Evolutionary conservation across 257 asterid species (phyloP).

Genomic region (Anisodus tanguticus): DNA sequence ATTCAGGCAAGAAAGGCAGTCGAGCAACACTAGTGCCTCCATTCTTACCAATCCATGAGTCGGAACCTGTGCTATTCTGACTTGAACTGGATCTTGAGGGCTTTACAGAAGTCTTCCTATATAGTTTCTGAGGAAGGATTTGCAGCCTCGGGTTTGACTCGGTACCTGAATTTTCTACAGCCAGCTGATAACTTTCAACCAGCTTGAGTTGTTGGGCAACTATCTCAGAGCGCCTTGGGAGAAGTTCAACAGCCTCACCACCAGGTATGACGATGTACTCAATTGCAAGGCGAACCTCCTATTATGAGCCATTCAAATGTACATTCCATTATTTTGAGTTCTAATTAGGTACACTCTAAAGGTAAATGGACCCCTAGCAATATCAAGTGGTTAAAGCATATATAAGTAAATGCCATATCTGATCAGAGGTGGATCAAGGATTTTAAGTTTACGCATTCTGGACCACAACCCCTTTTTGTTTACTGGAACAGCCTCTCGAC

Average conservation of each 20-base stretch:
- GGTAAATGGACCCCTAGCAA: background rate
- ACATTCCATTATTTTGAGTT: background rate
- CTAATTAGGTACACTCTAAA: too few relatives aligned
- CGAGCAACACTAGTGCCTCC: conserved; percentile 52
- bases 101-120: conserved; percentile 43
- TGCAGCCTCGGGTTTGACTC: conserved; percentile 83
- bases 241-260: conserved; percentile 93
- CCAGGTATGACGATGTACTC: conserved; percentile 98
- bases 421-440: too few relatives aligned
- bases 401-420: too few relatives aligned
- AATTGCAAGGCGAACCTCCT: conserved; percentile 97
- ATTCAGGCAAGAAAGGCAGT: conserved; percentile 75
- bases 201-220: conserved; percentile 91
- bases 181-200: conserved; percentile 84
- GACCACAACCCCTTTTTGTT: too few relatives aligned
- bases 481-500: too few relatives aligned
- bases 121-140: conserved; percentile 80
- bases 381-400: too few relatives aligned
- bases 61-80: conserved; percentile 34
- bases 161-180: conserved; percentile 86
- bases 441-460: too few relatives aligned
- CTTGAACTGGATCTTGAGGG: conserved; percentile 38
- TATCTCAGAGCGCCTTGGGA: conserved; percentile 91
- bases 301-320: background rate
- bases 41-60: conserved; percentile 34